Conservation (phyloP, 2,329 filamentous ascomycete genomes). For the Passalora sequoiae region DNA sequence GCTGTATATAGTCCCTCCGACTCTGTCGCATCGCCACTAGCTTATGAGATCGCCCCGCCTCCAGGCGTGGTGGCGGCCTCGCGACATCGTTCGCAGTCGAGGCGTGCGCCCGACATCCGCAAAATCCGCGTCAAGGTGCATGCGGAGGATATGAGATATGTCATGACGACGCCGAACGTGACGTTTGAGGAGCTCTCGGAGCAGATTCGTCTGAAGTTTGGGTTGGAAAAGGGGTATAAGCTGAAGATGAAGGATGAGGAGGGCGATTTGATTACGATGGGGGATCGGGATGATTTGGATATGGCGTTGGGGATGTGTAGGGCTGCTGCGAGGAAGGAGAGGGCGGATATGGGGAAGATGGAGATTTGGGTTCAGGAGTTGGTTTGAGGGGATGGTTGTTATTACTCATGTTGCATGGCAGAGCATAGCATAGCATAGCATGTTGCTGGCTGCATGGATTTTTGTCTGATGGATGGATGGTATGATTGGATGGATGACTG, state of each 20-base stretch:
- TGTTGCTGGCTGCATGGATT: neutral
- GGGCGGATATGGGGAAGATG: slow-evolving; percentile 82
- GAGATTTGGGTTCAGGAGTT: slow-evolving; percentile 58
- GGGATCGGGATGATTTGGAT: slow-evolving; percentile 91
- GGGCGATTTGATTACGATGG: slow-evolving; percentile 94
- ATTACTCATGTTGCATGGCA: neutral
- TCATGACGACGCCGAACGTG: slow-evolving; percentile 71
- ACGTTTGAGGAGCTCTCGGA: slow-evolving; percentile 73
- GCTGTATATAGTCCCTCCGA: slow-evolving; percentile 41
- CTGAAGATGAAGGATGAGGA: slow-evolving; percentile 85
- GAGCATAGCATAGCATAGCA: neutral
- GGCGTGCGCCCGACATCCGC: slow-evolving; percentile 56
- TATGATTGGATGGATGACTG: too few relatives aligned
- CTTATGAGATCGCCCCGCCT: slow-evolving; percentile 55
- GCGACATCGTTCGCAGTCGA: slow-evolving; percentile 45
- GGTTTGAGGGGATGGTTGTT: slow-evolving; percentile 4
- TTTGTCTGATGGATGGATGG: too few relatives aligned
- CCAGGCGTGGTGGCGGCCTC: neutral
- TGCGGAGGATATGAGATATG: slow-evolving; percentile 82
- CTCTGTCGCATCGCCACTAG: slow-evolving; percentile 36
- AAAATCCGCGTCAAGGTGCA: slow-evolving; percentile 90
- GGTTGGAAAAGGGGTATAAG: slow-evolving; percentile 68
- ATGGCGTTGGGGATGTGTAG: slow-evolving; percentile 70
- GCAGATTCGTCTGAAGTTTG: slow-evolving; percentile 82
- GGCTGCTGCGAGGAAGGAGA: slow-evolving; percentile 60